Evolutionary conservation across 169 alveolate species (phyloP), one percentile per base, ranked within the genome.

Genomic region (Babesia ovis): DNA sequence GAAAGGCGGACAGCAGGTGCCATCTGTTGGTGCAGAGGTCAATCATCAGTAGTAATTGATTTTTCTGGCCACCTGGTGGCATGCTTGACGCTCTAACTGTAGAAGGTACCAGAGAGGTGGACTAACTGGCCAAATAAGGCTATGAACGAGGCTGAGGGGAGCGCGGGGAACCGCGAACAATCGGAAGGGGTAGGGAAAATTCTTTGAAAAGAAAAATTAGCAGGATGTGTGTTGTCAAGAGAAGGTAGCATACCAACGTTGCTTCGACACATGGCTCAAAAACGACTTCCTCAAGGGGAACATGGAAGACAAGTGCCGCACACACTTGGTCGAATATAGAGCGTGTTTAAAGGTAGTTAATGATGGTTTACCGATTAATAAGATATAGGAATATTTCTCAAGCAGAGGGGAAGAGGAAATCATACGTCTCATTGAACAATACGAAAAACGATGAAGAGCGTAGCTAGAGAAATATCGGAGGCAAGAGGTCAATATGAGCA

Each of bases 241-340:
- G 53, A 87, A 87, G 68, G 91, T 71, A 31, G 61, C 71, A 35
- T 87, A 87, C 56, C 79, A 83, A 35, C 76, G 62, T 45, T 87
- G 92, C 75, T 87, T 87, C 59, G 77, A 83, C 57, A 51, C 69
- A 23, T 87, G 92, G 92, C 64, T 83, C 54, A 87, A 75, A 56
- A 68, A 87, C 60, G 85, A 87, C 42, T 59, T 87, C 51, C 92
- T 87, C 56, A 87, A 87, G 73, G 92, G 92, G 16, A 76, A 77
- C 35, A 57, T 87, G 66, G 79, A 76, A 64, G 91, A 87, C 61
- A 80, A 84, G 18, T 87, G 92, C 46, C 73, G 79, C 27, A 66
- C 51, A 23, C 66, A 83, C 51, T 83, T 83, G 55, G 67, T 67
- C 42, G 91, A 77, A 18, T 87, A 87, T 50, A 85, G 85, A 73